Evolutionary conservation across 1,284 basidiomycete species (phyloP).

Genomic region (Exobasidium cylindrosporum): DNA sequence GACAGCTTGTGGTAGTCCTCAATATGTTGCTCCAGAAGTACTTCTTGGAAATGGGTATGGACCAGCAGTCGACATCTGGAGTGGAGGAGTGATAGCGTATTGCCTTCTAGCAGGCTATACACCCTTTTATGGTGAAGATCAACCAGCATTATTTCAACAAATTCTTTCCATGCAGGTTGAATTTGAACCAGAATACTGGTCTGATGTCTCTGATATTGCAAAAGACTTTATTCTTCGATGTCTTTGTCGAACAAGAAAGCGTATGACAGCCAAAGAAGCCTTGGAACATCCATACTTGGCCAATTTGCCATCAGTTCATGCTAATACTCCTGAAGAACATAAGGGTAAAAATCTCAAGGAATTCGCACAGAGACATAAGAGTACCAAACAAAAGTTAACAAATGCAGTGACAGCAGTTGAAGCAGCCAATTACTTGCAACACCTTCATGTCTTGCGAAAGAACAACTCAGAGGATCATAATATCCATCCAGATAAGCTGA

Average conservation of each 20-base stretch:
- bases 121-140: constrained; percentile 52
- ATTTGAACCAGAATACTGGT: constrained; percentile 51
- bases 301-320: constrained; percentile 34
- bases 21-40: constrained; percentile 54
- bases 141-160: constrained; percentile 46
- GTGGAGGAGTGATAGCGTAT: constrained; percentile 51
- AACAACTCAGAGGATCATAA: constrained; percentile 25
- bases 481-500: constrained; percentile 31
- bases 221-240: constrained; percentile 52
- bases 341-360: constrained; percentile 46
- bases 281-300: constrained; percentile 50
- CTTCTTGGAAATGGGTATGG: constrained; percentile 52
- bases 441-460: constrained; percentile 39
- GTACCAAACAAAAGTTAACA: constrained; percentile 38
- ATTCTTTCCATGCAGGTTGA: constrained; percentile 48
- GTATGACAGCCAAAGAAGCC: constrained; percentile 49
- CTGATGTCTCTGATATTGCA: constrained; percentile 41
- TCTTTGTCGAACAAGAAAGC: constrained; percentile 39
- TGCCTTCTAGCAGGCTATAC: constrained; percentile 53
- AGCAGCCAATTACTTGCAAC: constrained; percentile 41
- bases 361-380: constrained; percentile 31
- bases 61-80: constrained; percentile 51
- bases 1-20: constrained; percentile 52
- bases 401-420: constrained; percentile 48
- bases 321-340: constrained; percentile 22